These are phyloP conservation scores for Nicotiana benthamiana DNA, from an alignment of 257 asterid species.

Conservation along the genomic window DNA sequence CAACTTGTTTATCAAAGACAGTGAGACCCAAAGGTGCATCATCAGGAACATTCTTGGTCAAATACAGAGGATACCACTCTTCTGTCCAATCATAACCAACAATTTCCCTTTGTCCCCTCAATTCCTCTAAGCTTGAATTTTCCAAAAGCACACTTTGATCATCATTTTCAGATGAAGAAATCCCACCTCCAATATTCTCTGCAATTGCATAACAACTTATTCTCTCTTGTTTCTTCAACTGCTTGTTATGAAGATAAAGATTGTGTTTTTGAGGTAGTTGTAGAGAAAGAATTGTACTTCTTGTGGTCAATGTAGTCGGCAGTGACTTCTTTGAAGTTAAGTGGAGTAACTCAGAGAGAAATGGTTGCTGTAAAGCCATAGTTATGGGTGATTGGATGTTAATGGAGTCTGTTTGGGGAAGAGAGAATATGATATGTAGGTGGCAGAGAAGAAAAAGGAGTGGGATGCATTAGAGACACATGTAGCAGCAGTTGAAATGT, in stretches of 20 bases:
- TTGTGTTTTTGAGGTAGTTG: background rate
- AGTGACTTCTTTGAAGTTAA: background rate
- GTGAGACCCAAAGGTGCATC: conserved; percentile 91
- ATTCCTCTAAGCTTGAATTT: conserved; percentile 33
- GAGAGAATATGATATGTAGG: background rate
- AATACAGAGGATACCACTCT: conserved; percentile 92
- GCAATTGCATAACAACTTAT: conserved; percentile 6
- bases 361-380: conserved; percentile 23
- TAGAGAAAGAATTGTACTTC: background rate
- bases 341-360: conserved; percentile 6
- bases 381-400: background rate
- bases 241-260: background rate
- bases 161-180: conserved; percentile 1
- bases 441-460: background rate
- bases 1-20: conserved; percentile 82
- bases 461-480: conserved; percentile 1
- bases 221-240: background rate
- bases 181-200: conserved; percentile 2
- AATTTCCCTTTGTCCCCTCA: conserved; percentile 19
- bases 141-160: conserved; percentile 29
- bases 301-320: background rate
- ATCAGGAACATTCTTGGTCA: conserved; percentile 73
- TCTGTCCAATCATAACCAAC: conserved; percentile 76
- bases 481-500: background rate
- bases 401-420: background rate